Conservation (phyloP, 495 filamentous ascomycete genomes). For the Aspergillus wentii region DNA sequence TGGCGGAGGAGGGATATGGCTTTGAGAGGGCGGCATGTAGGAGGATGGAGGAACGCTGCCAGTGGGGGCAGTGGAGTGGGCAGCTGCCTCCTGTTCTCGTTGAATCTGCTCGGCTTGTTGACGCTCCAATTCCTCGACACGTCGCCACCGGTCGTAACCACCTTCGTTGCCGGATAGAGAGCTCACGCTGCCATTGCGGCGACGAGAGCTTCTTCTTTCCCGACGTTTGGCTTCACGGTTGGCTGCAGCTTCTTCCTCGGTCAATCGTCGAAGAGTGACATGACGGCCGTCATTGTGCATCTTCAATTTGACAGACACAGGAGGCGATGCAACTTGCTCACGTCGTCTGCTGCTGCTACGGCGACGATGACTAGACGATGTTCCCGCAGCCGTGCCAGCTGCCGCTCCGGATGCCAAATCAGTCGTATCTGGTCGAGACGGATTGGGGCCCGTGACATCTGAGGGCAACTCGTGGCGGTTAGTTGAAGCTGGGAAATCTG, state of each 20-base stretch:
- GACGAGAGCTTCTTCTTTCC: conserved; percentile 37
- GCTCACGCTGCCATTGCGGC: conserved; percentile 39
- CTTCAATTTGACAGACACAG: conserved; percentile 75
- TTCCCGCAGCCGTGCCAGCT: conserved; percentile 31
- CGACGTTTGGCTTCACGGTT: conserved; percentile 50
- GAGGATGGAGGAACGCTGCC: conserved; percentile 26
- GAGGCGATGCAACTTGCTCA: conserved; percentile 48
- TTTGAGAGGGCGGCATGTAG: conserved; percentile 26
- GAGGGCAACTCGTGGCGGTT: conserved; percentile 48
- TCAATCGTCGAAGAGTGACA: conserved; percentile 74
- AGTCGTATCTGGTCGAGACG: conserved; percentile 20
- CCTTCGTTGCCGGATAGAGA: conserved; percentile 42
- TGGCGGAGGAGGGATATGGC: conserved; percentile 29
- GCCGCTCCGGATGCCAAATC: conserved; percentile 40
- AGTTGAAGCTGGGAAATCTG: conserved; percentile 40
- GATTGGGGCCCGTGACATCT: conserved; percentile 45
- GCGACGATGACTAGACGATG: conserved; percentile 32
- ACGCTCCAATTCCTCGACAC: conserved; percentile 47
- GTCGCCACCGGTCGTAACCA: conserved; percentile 44
- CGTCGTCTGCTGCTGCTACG: conserved; percentile 30
- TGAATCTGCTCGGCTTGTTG: conserved; percentile 45
- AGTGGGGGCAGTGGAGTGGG: conserved; percentile 20
- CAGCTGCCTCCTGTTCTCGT: conserved; percentile 35
- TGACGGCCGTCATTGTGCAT: conserved; percentile 76
- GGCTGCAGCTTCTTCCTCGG: conserved; percentile 73